Base-by-base conservation (phyloP, 768 basidiomycete genomes). In the Suillus ampliporus region DNA sequence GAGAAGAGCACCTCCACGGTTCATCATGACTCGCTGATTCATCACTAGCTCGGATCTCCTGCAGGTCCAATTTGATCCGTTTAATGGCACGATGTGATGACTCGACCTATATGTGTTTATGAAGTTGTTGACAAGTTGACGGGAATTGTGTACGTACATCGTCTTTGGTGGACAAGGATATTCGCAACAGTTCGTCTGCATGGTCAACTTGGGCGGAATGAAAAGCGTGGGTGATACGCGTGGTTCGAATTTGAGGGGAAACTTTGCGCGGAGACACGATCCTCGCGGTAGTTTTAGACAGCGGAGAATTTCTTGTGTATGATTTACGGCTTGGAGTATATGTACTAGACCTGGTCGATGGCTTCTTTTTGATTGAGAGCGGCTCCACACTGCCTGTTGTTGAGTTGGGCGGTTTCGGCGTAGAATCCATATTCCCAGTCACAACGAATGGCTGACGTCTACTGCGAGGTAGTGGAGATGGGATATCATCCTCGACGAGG, bases 361-460 rank as follows among this genome's bases (percentile, higher is more conserved):
- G 80, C 74, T 92, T 93, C 80, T 95, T 94, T 81, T 89, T 92
- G 74, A 95, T 94, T 2, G 89, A 90, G 63, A 95, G 78, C 8
- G 92, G 92, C 69, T 92, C 91, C 23, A 94, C 82, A 28, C 77
- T 80, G 60, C 74, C 61, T 37, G 81, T 75, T 28, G 77, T 75
- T 61, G 77, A 68, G 38, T 71, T 64, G 63, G 70, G 61, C 17
- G 68, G 70, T 67, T 82, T 87, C 10, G 89, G 87, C 0, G 84
- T 86, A 31, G 79, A 71, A 34, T 89, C 87, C 14, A 73, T 76
- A 68, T 86, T 87, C 37, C 74, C 79, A 23, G 80, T 79, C 1
- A 82, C 82, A 58, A 83, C 82, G 65, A 91, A 86, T 21, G 87
- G 82, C 69, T 89, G 89, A 43, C 90, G 86, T 71, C 83, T 88